Evolutionary conservation across 1,284 basidiomycete genomes (phyloP).

Genomic region (Blastosporella zonata): DNA sequence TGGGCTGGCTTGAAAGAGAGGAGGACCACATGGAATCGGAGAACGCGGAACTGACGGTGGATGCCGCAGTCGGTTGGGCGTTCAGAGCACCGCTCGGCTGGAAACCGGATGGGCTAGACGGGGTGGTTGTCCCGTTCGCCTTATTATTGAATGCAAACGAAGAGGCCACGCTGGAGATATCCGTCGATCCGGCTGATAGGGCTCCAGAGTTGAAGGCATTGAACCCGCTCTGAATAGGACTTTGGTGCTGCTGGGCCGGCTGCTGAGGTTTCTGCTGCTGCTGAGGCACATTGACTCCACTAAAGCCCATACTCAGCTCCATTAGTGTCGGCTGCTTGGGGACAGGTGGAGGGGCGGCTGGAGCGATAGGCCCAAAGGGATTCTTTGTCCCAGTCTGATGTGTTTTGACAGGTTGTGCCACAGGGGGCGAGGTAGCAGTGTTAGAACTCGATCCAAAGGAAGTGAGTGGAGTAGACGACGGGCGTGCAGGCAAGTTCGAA

Average conservation of each 20-base stretch:
- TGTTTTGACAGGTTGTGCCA: slow-evolving; percentile 65
- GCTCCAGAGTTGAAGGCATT: slow-evolving; percentile 40
- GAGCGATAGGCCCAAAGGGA: slow-evolving; percentile 82
- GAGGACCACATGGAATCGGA: slow-evolving; percentile 50
- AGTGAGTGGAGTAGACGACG: slow-evolving; percentile 67
- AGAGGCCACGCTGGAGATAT: slow-evolving; percentile 68
- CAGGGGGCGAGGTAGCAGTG: slow-evolving; percentile 37
- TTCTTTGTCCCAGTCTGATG: slow-evolving; percentile 95
- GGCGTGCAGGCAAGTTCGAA: slow-evolving; percentile 44
- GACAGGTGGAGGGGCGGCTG: slow-evolving; percentile 61
- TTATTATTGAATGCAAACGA: slow-evolving; percentile 52
- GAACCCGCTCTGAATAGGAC: slow-evolving; percentile 25
- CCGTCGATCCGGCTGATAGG: slow-evolving; percentile 41
- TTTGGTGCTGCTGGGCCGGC: slow-evolving; percentile 24
- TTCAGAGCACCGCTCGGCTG: slow-evolving; percentile 21
- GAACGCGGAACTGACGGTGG: slow-evolving; percentile 36
- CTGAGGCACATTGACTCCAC: slow-evolving; percentile 22
- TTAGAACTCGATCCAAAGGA: slow-evolving; percentile 28
- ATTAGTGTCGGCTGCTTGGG: slow-evolving; percentile 79
- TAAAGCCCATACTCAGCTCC: slow-evolving; percentile 66
- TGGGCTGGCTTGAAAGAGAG: slow-evolving; percentile 48
- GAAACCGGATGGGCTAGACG: slow-evolving; percentile 17
- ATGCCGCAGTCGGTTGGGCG: slow-evolving; percentile 39
- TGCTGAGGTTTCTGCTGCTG: slow-evolving; percentile 25
- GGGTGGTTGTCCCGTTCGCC: slow-evolving; percentile 25